A percentile compares a stretch with the other conserved stretches of the same genome.
Evolutionary conservation across 2,329 filamentous ascomycete genomes (phyloP).

Genomic region (Trichoderma citrinoviride): DNA sequence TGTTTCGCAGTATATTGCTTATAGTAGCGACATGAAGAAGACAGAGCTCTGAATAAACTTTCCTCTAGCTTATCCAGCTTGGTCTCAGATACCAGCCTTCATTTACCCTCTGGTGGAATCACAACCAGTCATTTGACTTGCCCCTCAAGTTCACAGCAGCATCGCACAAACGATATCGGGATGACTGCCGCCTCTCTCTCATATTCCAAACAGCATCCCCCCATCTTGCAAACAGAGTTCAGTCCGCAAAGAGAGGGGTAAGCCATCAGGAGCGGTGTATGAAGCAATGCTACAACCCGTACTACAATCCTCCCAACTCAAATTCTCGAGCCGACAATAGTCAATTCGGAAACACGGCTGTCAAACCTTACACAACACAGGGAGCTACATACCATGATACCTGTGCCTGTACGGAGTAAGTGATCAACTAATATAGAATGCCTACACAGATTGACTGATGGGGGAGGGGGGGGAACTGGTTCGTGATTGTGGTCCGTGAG

Average conservation of each 20-base stretch:
- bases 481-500: neutral
- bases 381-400: too few species aligned
- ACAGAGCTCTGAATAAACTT: too few species aligned
- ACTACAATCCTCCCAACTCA: neutral
- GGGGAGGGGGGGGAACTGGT: neutral
- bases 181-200: neutral
- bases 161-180: neutral
- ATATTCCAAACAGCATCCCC: neutral
- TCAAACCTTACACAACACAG: neutral
- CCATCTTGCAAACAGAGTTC: neutral
- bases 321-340: neutral
- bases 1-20: too few species aligned
- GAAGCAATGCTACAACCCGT: neutral
- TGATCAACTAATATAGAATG: too few species aligned
- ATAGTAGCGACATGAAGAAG: too few species aligned
- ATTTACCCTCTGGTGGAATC: neutral
- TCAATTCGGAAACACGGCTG: neutral
- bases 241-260: neutral
- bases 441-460: too few species aligned
- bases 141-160: neutral
- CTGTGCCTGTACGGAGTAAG: too few species aligned
- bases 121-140: neutral
- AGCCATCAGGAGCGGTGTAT: conserved; percentile 5
- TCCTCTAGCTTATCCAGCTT: too few species aligned
- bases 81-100: too few species aligned